phyloP scores from a whole-genome alignment of 2,329 filamentous ascomycete species.

The Bipolaris oryzae region DNA sequence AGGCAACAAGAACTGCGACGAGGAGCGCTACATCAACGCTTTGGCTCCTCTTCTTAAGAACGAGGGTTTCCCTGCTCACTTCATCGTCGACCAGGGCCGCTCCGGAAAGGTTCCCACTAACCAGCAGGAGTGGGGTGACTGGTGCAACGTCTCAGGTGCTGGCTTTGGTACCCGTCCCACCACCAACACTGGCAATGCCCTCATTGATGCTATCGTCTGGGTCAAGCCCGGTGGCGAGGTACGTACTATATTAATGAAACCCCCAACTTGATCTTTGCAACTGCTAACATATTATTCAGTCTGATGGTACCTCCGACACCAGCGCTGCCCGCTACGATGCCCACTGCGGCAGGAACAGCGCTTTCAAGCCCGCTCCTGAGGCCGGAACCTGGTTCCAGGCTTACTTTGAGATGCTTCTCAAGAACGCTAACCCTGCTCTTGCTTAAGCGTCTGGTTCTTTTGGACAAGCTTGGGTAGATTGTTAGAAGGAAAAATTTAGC shows the following conservation, averaged over 20 bases:
- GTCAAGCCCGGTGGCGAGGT: constrained; percentile 68
- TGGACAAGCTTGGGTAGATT: not conserved
- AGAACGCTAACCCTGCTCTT: constrained; percentile 44
- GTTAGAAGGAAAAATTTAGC: no score
- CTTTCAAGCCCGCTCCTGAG: constrained; percentile 70
- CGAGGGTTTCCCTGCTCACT: constrained; percentile 60
- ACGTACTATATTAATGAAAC: not conserved
- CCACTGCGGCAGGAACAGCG: constrained; percentile 60
- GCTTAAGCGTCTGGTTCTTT: constrained; percentile 14
- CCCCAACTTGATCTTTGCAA: not conserved
- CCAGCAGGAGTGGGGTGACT: constrained; percentile 66
- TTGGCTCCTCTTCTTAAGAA: constrained; percentile 56
- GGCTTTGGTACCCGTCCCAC: constrained; percentile 70
- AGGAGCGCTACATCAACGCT: constrained; percentile 59
- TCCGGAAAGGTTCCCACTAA: constrained; percentile 66
- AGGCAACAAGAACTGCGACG: constrained; percentile 59
- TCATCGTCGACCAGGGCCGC: constrained; percentile 61
- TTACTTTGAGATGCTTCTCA: constrained; percentile 46
- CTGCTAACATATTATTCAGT: constrained; percentile 14
- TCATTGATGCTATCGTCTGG: constrained; percentile 72
- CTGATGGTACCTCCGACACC: constrained; percentile 53
- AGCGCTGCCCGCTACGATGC: constrained; percentile 59
- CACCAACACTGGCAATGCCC: constrained; percentile 63
- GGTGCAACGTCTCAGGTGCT: constrained; percentile 69
- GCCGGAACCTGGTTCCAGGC: constrained; percentile 70